Evolutionary conservation across 179 eudicot species (phyloP), one percentile per base, ranked within the genome.

Genomic region (Dionaea muscipula): DNA sequence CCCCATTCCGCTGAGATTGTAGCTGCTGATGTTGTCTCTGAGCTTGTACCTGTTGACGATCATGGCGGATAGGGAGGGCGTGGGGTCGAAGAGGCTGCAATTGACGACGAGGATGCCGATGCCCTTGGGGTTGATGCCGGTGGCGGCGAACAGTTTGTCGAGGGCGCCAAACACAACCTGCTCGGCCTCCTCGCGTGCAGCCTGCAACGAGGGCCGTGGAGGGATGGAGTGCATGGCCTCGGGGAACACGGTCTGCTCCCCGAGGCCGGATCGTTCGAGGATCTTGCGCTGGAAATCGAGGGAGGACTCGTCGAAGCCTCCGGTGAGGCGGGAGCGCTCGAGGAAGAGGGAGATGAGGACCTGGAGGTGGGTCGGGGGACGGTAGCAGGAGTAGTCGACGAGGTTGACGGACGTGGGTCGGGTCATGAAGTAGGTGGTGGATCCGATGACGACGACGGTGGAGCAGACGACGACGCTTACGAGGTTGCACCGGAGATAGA

Each of bases 1-100:
- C 0, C 94, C 94, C 94, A 82, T 85, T 0, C 94, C 94, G 0
- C 94, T 89, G 2, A 85, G 67, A 53, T 85, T 85, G 26, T 71
- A 78, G 61, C 82, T 82, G 56, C 61, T 52, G 27, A 85, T 75
- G 45, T 85, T 77, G 0, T 84, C 89, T 19, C 94, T 74, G 24
- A 84, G 60, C 52, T 86, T 86, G 41, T 74, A 84, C 55, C 70
- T 75, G 54, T 82, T 82, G 2, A 85, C 70, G 40, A 85, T 85
- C 94, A 85, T 85, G 7, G 89, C 80, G 11, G 89, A 79, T 0
- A 82, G 48, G 0, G 89, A 82, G 0, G 89, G 94, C 0, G 89
- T 85, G 3, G 94, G 94, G 26, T 82, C 82, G 23, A 85, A 85
- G 61, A 85, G 69, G 45, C 90, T 83, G 35, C 87, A 83, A 33